Base-by-base conservation (phyloP, 306 rosid genomes). In the Canavalia ensiformis region DNA sequence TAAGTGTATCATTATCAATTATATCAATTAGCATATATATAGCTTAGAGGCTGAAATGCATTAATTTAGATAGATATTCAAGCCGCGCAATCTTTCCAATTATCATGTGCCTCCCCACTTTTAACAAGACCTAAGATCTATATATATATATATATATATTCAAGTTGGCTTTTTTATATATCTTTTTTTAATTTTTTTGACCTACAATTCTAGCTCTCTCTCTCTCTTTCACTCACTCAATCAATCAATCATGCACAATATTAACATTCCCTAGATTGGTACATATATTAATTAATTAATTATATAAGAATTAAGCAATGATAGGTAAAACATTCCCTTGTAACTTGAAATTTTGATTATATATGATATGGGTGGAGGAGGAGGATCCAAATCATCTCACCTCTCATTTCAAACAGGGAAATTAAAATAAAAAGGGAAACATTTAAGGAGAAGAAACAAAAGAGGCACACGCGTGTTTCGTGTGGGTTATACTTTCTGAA, bases 71-170 rank as follows among this genome's bases (percentile, higher is more conserved):
- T 58, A 67, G 71, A 88, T 71, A 66, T 77, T 83, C 74, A 64
- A 78, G 80, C 51, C 74, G 4, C 55, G 18, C 31, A 78, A 88
- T 86, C 68, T 86, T 86, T 71, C 73, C 62, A 72, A 55, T 39
- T 55, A 72, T 81, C 78, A 72, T 54, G 79, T 80, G 72, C 64
- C 76, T 54, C 13, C 74, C 89, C 91, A 67, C 88, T 79, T 12
- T 2, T 81, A 44, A 75, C 57, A 82, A 77, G 58, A 35, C 81
- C 83, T 68, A 59, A 51, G 64, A 72, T 75, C 59, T 45, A 47
- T 57, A 59, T 52, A 35, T 41, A 59, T 31, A 6, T 45, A 47
- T 57, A 59, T 52, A 35, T 41, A 59, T 31, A 6, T 42, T 41
- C 25, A 18, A 18, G 25, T 18, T 18, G 25, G 25, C 25, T 18